Evolutionary conservation across 1,139 yeast species (phyloP), one percentile per base, ranked within the genome.

Genomic region (Suhomyces wounanorum): DNA sequence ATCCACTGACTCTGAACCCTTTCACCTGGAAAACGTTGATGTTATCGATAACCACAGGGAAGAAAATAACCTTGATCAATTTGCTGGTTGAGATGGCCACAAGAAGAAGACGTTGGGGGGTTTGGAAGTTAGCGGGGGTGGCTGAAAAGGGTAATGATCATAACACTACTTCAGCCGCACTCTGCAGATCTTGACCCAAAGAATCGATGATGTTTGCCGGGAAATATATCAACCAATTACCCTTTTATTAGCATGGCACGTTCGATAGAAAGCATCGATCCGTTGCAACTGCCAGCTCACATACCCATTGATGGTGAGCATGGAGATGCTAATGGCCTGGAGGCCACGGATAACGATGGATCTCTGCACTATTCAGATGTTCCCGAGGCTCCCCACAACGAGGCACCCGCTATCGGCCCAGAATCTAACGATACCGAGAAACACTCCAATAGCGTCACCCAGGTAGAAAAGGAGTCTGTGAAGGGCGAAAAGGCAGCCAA

Each of bases 251-350:
- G n/a, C 4, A 28, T 38, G 43, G 23, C 38, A 2, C 16, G 30
- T 21, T 37, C 42, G n/a, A 35, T 23, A 7, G 47, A 38, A 30
- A 28, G 47, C 10, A 18, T 28, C 16, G 42, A 38, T 23, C 39
- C 44, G n/a, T 21, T 33, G 31, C 13, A 28, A 30, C 35, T 14
- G 36, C 37, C 23, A 4, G 18, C 37, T 16, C 21, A 18, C 7
- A 11, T 3, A 11, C 33, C n/a, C 14, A 7, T n/a, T n/a, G n/a
- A 13, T 13, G 3, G 14, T 11, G 33, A 13, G 5, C n/a, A 13
- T n/a, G 8, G n/a, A 13, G 33, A 5, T 11, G 14, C 14, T 10
- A 13, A 7, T 11, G 33, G n/a, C 14, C 3, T 13, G 33, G 14
- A 30, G 2, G 7, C 14, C 3, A 13, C 33, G 4, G 37, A 16